Conservation (phyloP, 495 filamentous ascomycete species). For the Bombardia bombarda region DNA sequence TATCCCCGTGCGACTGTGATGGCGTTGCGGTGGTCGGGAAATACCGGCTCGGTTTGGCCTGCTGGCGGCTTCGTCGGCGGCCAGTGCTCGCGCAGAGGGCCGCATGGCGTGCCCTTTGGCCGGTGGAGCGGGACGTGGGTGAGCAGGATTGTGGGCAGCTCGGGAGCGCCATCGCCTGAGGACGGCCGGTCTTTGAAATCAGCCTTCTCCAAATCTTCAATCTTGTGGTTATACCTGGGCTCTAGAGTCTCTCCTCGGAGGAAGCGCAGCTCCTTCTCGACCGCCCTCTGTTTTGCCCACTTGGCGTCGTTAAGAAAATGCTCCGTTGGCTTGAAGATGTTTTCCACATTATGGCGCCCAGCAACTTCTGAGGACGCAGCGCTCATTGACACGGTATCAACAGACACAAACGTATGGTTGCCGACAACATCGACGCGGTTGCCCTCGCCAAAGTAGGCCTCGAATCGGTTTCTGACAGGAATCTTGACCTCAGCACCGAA, state of each 20-base stretch:
- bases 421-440: constrained; percentile 85
- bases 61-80: constrained; percentile 59
- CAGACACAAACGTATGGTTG: constrained; percentile 90
- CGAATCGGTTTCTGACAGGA: constrained; percentile 71
- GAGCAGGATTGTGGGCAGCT: constrained; percentile 77
- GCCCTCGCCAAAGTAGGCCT: constrained; percentile 79
- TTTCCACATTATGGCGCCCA: constrained; percentile 36
- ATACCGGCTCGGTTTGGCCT: constrained; percentile 42
- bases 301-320: constrained; percentile 66
- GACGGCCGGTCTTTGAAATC: constrained; percentile 32
- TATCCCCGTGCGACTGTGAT: constrained; percentile 70
- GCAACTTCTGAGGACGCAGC: constrained; percentile 43
- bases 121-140: constrained; percentile 90
- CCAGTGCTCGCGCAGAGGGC: constrained; percentile 76
- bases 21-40: constrained; percentile 69
- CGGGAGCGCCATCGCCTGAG: constrained; percentile 29
- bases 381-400: constrained; percentile 82
- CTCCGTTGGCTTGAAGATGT: constrained; percentile 66
- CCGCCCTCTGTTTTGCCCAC: constrained; percentile 40
- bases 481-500: constrained; percentile 79
- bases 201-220: constrained; percentile 38
- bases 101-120: constrained; percentile 72
- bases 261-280: constrained; percentile 46
- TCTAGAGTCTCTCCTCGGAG: constrained; percentile 42
- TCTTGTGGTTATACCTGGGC: constrained; percentile 42